Evolutionary conservation across 2,329 filamentous ascomycete species (phyloP), one percentile per base, ranked within the genome.

Genomic region (Colletotrichum agaves): DNA sequence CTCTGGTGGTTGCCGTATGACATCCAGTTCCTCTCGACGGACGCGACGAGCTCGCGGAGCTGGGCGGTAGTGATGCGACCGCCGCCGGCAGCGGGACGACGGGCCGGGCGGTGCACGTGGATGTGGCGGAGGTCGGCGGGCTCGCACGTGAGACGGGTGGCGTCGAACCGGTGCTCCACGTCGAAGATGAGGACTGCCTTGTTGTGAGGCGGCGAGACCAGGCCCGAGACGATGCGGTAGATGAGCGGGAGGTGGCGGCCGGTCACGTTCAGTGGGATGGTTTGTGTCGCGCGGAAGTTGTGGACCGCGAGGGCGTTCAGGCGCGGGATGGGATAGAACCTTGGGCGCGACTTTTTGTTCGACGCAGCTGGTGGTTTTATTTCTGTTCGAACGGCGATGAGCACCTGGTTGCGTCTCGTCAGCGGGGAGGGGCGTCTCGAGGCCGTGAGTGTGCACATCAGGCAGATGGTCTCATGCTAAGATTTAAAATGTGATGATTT

Each of bases 171-270:
- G 8, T 79, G 78, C 50, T 88, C 85, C 2, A 84, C 74, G 71
- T 90, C 88, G 53, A 91, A 73, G 6, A 91, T 71, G 0, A 86
- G 78, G 7, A 90, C 73, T 6, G 85, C 78, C 72, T 86, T 84
- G 35, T 73, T 71, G 57, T 83, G 77, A 10, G 85, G 84, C 4
- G 80, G 70, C 0, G 81, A 76, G n/a, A 89, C 77, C 41, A 89
- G 79, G 2, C 79, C 80, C 4, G 84, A 84, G 23, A 88, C 75
- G 3, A 91, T 76, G 60, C 82, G 79, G 78, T 90, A 88, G 39
- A 90, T 73, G 8, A 91, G 78, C 0, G 86, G 83, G 12, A 87
- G 78, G 66, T 83, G 78, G 11, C 85, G 83, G 1, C 88, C 87
- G 15, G 81, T 81, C 59, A 90, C 75, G 13, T 83, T 80, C 13